These are phyloP conservation scores for Vaucheria bursata DNA, from an alignment of 352 stramenopile genomes.

Conservation along the genomic window DNA sequence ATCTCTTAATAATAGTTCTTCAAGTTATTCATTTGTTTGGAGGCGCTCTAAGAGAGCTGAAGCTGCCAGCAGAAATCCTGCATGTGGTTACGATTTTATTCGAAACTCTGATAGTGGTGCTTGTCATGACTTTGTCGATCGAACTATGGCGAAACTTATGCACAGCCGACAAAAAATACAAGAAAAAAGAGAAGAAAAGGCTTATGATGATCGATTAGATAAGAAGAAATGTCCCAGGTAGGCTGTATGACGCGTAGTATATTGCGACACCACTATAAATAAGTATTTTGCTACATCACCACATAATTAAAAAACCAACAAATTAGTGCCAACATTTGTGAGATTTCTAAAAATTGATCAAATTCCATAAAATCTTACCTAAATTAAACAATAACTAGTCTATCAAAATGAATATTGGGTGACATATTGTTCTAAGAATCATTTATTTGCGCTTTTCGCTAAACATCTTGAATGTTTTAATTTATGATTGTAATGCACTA, in stretches of 20 bases:
- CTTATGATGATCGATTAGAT: constrained; percentile 23
- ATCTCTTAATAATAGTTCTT: not conserved
- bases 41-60: constrained; percentile 33
- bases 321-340: no score
- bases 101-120: not conserved
- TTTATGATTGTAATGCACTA: no score
- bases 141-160: constrained; percentile 23
- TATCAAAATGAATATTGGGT: no score
- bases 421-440: no score
- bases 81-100: constrained; percentile 45
- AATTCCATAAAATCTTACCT: no score
- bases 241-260: not conserved
- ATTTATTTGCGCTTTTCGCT: no score
- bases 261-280: no score
- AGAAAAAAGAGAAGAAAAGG: constrained; percentile 18
- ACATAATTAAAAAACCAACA: no score
- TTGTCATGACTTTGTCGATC: constrained; percentile 15
- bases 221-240: constrained; percentile 36
- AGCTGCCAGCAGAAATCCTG: constrained; percentile 34
- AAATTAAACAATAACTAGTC: no score
- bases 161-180: constrained; percentile 30
- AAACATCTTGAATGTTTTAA: no score
- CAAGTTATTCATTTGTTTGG: constrained; percentile 23
- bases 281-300: no score
- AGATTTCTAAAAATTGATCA: no score